phyloP scores from a whole-genome alignment of 495 filamentous ascomycete species.

The Aspergillus ostianus region DNA sequence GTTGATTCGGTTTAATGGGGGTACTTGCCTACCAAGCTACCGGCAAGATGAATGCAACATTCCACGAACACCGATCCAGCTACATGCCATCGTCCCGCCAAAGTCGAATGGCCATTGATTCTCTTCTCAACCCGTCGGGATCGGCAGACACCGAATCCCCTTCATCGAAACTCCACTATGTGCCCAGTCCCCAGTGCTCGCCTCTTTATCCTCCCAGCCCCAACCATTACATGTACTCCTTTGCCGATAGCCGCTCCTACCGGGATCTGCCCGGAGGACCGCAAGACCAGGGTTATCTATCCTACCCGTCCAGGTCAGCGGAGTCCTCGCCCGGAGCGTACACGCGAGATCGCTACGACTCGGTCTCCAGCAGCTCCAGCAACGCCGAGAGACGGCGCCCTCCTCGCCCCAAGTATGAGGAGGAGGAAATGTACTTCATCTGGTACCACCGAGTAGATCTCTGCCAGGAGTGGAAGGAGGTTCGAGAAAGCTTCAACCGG shows the following conservation, averaged over 20 bases:
- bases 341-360: conserved; percentile 41
- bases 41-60: conserved; percentile 15
- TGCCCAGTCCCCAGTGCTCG: conserved; percentile 25
- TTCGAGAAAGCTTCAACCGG: conserved; percentile 48
- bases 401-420: conserved; percentile 49
- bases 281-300: conserved; percentile 21
- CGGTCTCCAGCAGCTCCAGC: conserved; percentile 44
- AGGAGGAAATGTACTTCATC: conserved; percentile 55
- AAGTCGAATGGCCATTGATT: conserved; percentile 43
- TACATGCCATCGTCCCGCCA: conserved; percentile 27
- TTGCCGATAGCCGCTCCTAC: conserved; percentile 19
- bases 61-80: conserved; percentile 18
- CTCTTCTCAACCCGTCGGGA: conserved; percentile 34
- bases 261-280: conserved; percentile 8
- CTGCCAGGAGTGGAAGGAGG: conserved; percentile 51
- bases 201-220: conserved; percentile 33
- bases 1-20: background rate
- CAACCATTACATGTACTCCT: conserved; percentile 31
- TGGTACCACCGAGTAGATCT: conserved; percentile 57
- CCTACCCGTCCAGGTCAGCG: conserved; percentile 28
- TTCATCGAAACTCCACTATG: conserved; percentile 16
- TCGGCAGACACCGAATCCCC: conserved; percentile 11
- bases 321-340: conserved; percentile 38
- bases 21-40: conserved; percentile 5
- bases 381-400: conserved; percentile 41